These are phyloP conservation scores for Penicillium olsonii DNA, from an alignment of 2,329 filamentous ascomycete species.

Conservation along the genomic window DNA sequence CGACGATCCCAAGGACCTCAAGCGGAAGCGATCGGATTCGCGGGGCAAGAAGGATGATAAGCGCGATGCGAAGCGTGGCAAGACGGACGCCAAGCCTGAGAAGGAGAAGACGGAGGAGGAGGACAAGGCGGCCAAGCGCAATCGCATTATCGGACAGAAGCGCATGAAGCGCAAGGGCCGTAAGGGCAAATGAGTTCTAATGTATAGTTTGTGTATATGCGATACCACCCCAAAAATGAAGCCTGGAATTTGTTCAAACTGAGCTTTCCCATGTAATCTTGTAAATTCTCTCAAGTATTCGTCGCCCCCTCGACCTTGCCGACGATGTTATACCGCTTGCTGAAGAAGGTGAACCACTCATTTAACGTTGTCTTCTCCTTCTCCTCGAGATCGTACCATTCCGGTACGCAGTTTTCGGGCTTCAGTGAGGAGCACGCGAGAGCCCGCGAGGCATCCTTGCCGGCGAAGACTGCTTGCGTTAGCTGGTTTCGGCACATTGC, in stretches of 20 bases:
- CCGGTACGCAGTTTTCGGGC: conserved; percentile 74
- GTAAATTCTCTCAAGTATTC: conserved; percentile 31
- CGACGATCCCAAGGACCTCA: conserved; percentile 30
- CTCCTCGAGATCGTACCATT: conserved; percentile 80
- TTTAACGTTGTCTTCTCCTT: conserved; percentile 82
- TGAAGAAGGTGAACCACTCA: conserved; percentile 96
- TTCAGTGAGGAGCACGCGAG: conserved; percentile 86
- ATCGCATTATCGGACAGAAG: conserved; percentile 84
- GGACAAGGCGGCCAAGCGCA: conserved; percentile 62
- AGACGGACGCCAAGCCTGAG: conserved; percentile 6
- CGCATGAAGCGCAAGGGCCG: conserved; percentile 69
- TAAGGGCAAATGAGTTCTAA: conserved; percentile 45
- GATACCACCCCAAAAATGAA: conserved; percentile 26
- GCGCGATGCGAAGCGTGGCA: conserved; percentile 28
- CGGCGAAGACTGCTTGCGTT: conserved; percentile 73
- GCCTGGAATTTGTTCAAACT: conserved; percentile 22
- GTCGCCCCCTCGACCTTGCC: conserved; percentile 46
- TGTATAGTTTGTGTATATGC: conserved; percentile 24
- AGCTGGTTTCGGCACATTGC: not conserved
- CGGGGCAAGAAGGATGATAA: conserved; percentile 21
- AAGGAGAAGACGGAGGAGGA: conserved; percentile 37
- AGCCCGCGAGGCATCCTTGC: conserved; percentile 92
- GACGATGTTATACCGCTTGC: conserved; percentile 87
- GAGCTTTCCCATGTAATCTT: too few species aligned
- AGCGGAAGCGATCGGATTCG: conserved; percentile 36